Evolutionary conservation across 768 basidiomycete species (phyloP), one percentile per base, ranked within the genome.

Genomic region (Kwoniella shandongensis): DNA sequence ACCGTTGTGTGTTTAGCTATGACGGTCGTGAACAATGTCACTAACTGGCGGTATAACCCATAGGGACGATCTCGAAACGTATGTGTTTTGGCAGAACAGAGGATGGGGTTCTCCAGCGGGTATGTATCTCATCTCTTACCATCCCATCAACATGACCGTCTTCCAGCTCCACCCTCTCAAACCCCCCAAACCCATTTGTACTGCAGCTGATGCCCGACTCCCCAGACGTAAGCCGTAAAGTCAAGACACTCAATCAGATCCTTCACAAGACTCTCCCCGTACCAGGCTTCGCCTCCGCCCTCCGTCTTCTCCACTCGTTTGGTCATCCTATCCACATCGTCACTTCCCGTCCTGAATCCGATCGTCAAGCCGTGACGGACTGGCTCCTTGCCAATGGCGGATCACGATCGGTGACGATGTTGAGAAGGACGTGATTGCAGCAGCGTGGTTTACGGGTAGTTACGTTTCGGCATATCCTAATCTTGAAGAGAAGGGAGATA

Each of bases 321-420:
- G 70, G 70, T 13, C 73, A 75, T 41, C 66, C 64, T 4, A 29
- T 75, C 6, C 70, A 75, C 57, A 62, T 75, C 41, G 62, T 75
- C 57, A 70, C 67, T 6, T 62, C 67, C 0, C 62, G 73, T 3
- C 50, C 69, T 4, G 35, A 38, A 17, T 15, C 41, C 15, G 54
- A 57, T 12, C 41, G 54, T 18, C n/a, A 51, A 20, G 48, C 53
- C 7, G 52, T 72, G 22, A 18, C 49, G 2, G 48, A 59, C 2
- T 75, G 73, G 73, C 60, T 72, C n/a, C 22, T 32, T 6, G 17
- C 1, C 20, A 53, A 39, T 64, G 63, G 11, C 65, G 65, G 17
- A 58, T 72, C 32, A 54, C 62, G 5, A 51, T 72, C 13, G 70
- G 70, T n/a, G n/a, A n/a, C 23, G 18, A 17, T 22, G 57, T 32